Base-by-base conservation (phyloP, 441 rosid species). In the Pelargonium fulgidum region DNA sequence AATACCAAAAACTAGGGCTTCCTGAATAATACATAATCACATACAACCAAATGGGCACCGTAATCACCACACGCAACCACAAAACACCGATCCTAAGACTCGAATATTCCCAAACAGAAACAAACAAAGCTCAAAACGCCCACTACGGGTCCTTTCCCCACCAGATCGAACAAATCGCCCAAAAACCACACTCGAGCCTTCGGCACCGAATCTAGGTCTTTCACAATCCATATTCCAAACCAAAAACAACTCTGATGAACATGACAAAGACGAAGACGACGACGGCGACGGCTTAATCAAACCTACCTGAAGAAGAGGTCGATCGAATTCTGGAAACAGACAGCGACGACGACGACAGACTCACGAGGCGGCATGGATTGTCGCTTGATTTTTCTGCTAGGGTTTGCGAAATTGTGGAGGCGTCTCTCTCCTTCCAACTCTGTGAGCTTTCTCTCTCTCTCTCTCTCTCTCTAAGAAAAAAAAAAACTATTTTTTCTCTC, bases 131-230 rank as follows among this genome's bases (percentile, higher is more conserved):
- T 10, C 70, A 11, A 11, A 19, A 13, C 17, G 26, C n/a, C 16
- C 33, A 10, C 41, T 26, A 39, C 16, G 14, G 16, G 22, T 22
- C 20, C 29, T 11, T 58, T 59, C 22, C 17, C 13, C 12, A 68
- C 64, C 44, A 8, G n/a, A 19, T 4, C 45, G 45, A 9, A 29
- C 33, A 29, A 29, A 29, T 29, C 24, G 33, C 33, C 10, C 2
- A 4, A 39, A 24, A 65, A n/a, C 45, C 39, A 11, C 47, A 41
- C 72, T 24, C 33, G 33, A 3, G 33, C 33, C 33, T 1, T 29
- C 33, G 33, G 44, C 58, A 17, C 73, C 70, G 11, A 70, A 65
- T 65, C 76, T 73, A 76, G 67, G 77, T 72, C 70, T 58, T 68
- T 33, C n/a, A 17, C 7, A 13, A 39, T 22, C 44, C 42, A 11